Percentiles rank a stretch among this genome's conserved stretches.
Conservation (phyloP, 345 rosid species). For the Moricandia moricandioides region DNA sequence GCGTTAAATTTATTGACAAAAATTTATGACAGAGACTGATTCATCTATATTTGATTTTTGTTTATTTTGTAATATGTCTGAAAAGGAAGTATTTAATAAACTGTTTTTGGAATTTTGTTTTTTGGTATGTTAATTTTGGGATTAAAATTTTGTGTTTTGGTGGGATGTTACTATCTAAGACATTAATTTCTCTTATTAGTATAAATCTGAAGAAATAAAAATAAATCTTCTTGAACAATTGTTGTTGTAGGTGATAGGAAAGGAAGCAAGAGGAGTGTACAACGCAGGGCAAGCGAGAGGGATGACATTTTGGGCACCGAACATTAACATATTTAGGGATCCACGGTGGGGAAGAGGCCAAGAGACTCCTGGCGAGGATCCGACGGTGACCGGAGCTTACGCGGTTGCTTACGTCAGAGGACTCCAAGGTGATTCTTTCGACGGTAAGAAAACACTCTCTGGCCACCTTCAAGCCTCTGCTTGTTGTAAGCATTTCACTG, state of each 20-base stretch:
- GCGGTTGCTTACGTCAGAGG: conserved; percentile 76
- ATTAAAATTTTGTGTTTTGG: background rate
- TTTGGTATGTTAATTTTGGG: background rate
- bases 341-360: conserved; percentile 96
- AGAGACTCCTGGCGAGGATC: conserved; percentile 94
- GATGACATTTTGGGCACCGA: conserved; percentile 83
- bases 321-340: conserved; percentile 79
- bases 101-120: background rate
- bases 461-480: conserved; percentile 67
- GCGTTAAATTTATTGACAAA: too few relatives aligned
- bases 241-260: conserved; percentile 47
- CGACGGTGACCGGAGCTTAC: conserved; percentile 54
- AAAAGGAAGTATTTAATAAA: background rate
- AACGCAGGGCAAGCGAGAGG: conserved; percentile 65
- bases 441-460: conserved; percentile 37
- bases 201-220: background rate
- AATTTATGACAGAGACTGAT: too few relatives aligned
- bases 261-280: conserved; percentile 66
- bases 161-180: background rate
- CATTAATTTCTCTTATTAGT: background rate
- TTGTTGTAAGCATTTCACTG: conserved; percentile 88
- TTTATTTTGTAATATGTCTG: background rate
- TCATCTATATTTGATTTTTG: background rate
- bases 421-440: conserved; percentile 59
- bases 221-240: background rate